A percentile compares a stretch with the other conserved stretches of the same genome.
Conservation (phyloP, 108 stramenopile genomes). For the Chaetoceros muelleri region DNA sequence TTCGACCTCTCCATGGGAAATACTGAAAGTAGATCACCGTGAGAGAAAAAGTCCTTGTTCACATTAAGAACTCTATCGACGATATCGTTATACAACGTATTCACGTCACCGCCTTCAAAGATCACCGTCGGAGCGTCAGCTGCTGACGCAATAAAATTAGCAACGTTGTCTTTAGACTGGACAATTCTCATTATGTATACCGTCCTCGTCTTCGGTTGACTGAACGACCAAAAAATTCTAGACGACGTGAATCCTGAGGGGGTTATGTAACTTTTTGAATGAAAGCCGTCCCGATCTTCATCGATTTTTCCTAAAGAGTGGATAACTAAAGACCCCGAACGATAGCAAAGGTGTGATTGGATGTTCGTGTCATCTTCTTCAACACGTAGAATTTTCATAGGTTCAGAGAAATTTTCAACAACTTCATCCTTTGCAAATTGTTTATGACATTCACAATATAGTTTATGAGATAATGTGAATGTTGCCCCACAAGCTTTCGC, state of each 20-base stretch:
- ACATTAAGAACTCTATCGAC: conserved; percentile 23
- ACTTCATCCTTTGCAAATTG: conserved; percentile 19
- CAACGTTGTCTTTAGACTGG: conserved; percentile 3
- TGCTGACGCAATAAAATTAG: conserved; percentile 37
- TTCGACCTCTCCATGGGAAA: conserved; percentile 29
- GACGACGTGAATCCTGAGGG: conserved; percentile 49
- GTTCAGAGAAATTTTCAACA: conserved; percentile 29
- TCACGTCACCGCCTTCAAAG: conserved; percentile 17
- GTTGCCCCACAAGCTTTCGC: conserved; percentile 41
- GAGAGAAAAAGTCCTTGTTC: conserved; percentile 36
- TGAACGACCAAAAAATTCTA: conserved; percentile 57
- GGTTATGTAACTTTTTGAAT: conserved; percentile 40
- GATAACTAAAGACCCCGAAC: conserved; percentile 38
- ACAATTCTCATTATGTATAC: conserved; percentile 48
- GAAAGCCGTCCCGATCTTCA: conserved; percentile 37
- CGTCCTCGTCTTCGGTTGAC: conserved; percentile 27
- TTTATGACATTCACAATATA: conserved; percentile 35
- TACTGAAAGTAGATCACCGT: conserved; percentile 38
- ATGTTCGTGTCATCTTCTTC: conserved; percentile 7
- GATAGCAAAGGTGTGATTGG: conserved; percentile 18
- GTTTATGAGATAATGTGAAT: conserved; percentile 36
- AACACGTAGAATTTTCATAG: conserved; percentile 42
- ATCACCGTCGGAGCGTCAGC: conserved; percentile 28
- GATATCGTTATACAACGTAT: conserved; percentile 24
- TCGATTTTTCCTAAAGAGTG: conserved; percentile 52